Base-by-base conservation (phyloP, 1,284 basidiomycete species). In the Rhodotorula sp. region DNA sequence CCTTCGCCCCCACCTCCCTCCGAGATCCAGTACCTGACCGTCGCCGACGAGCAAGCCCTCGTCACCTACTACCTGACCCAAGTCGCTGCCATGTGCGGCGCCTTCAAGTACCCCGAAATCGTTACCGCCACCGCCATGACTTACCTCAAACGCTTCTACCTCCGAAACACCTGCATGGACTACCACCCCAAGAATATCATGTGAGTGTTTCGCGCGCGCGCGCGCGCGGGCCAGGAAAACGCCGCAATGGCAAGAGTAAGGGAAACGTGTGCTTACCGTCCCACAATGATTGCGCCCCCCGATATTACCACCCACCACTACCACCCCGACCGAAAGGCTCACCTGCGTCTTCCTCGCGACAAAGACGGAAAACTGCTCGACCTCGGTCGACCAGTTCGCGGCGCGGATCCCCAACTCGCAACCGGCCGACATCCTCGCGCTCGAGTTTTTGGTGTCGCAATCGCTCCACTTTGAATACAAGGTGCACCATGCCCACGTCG, bases 161-260 rank as follows among this genome's bases (percentile, higher is more conserved):
- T 99, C 65, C 90, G 91, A 82, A 99, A 99, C 79, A 97, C 94
- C 2, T 93, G 94, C 64, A 97, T 99, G 94, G 95, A 99, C 79
- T 97, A 93, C 88, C 96, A 99, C 82, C 96, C 95, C 0, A 96
- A 96, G 82, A 91, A 91, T 77, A 92, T 99, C 78, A 98, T 99
- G 95, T 96, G n/a, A 42, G 33, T 33, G 33, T 33, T 33, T 4
- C 33, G 33, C 33, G 33, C 33, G 33, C 42, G 60, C 18, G 4
- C 22, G 4, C 8, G 18, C 51, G n/a, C n/a, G n/a, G n/a, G n/a
- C n/a, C n/a, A n/a, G n/a, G n/a, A n/a, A n/a, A n/a, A n/a, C n/a
- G n/a, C n/a, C n/a, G n/a, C n/a, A n/a, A n/a, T n/a, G n/a, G n/a
- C n/a, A n/a, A n/a, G n/a, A n/a, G n/a, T n/a, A n/a, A n/a, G n/a